Evolutionary conservation across 345 rosid species (phyloP).

Genomic region (Sonneratia alba): DNA sequence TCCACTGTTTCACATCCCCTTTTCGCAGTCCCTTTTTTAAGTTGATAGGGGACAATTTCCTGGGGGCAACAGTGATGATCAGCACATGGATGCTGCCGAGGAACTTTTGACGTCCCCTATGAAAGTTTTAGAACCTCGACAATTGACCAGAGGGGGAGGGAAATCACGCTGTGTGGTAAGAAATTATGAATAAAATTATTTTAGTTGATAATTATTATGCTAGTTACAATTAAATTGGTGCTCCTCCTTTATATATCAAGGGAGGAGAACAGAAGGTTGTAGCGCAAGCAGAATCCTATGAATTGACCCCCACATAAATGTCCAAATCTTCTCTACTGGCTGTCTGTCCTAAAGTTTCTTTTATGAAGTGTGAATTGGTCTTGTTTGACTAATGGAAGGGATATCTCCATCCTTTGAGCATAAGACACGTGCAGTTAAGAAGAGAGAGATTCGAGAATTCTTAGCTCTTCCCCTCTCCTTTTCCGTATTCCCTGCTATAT

Average conservation of each 20-base stretch:
- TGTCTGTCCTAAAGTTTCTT: background rate
- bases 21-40: background rate
- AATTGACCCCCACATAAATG: background rate
- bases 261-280: background rate
- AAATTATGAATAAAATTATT: too few relatives aligned
- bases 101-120: background rate
- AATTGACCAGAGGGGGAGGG: background rate
- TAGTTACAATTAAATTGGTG: too few relatives aligned
- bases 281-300: background rate
- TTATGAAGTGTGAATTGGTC: background rate
- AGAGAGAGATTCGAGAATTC: too few relatives aligned
- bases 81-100: background rate
- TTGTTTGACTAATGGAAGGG: background rate
- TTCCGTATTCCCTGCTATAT: too few relatives aligned
- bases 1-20: background rate
- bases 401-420: too few relatives aligned
- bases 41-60: background rate
- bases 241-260: too few relatives aligned
- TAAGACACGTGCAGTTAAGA: too few relatives aligned
- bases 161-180: too few relatives aligned
- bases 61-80: background rate
- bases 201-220: too few relatives aligned
- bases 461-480: too few relatives aligned
- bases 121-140: background rate
- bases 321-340: background rate